Conservation (phyloP, 352 stramenopile genomes). For the Phytophthora agathidicida region DNA sequence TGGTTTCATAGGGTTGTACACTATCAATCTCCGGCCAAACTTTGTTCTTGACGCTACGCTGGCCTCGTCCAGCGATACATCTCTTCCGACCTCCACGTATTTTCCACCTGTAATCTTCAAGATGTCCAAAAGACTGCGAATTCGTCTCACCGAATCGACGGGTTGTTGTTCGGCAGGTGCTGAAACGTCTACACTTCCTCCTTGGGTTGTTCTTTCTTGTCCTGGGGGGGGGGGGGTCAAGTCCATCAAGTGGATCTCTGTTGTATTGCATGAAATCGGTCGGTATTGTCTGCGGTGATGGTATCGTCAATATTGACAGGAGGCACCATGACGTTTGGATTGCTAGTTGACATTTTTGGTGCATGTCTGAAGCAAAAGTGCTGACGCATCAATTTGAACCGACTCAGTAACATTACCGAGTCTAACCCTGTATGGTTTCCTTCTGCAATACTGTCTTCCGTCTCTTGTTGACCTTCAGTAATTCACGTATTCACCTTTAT, state of each 20-base stretch:
- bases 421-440: conserved; percentile 1
- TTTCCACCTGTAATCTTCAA: conserved; percentile 24
- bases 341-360: not conserved
- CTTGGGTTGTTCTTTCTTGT: not conserved
- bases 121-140: conserved; percentile 25
- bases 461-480: conserved; percentile 39
- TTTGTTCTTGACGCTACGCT: conserved; percentile 35
- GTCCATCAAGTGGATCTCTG: not conserved
- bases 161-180: not conserved
- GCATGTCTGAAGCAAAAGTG: conserved; percentile 26
- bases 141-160: not conserved
- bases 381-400: conserved; percentile 32
- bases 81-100: conserved; percentile 29
- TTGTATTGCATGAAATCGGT: not conserved
- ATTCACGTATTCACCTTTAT: conserved; percentile 37
- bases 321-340: not conserved
- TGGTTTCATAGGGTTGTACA: conserved; percentile 39
- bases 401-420: conserved; percentile 14
- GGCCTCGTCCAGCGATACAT: conserved; percentile 34
- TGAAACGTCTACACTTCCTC: not conserved
- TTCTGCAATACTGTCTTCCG: conserved; percentile 16
- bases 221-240: too few species aligned
- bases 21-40: conserved; percentile 30
- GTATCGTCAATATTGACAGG: not conserved
- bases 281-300: too few species aligned